Evolutionary conservation across 1,139 yeast genomes (phyloP), one percentile per base, ranked within the genome.

Genomic region (Zygoascus sp.): DNA sequence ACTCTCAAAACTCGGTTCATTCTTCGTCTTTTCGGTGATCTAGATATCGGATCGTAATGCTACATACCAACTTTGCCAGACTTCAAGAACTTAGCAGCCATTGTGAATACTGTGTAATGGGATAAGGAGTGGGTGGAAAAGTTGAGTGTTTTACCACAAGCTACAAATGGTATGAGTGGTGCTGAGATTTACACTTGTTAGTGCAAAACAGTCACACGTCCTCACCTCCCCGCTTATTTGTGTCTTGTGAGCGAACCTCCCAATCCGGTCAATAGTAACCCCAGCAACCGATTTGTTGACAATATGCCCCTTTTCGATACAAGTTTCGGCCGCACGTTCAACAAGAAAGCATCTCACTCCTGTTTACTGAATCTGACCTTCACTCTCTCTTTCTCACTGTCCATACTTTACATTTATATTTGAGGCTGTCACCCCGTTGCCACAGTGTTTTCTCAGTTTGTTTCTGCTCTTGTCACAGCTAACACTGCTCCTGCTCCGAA

Each of bases 31-130:
- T n/a, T n/a, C n/a, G n/a, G n/a, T n/a, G n/a, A n/a, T n/a, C n/a
- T n/a, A n/a, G n/a, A n/a, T n/a, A n/a, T n/a, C n/a, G 28, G 28
- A 25, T 25, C 8, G 8, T 25, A 25, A 16, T 11, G 3, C 55
- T 76, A 84, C 95, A 75, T 84, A 85, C 94, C 95, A 85, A 90
- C 97, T 87, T 88, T 90, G 83, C 97, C 97, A 75, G 97, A 86
- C 82, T 90, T 90, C 80, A 90, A 83, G 84, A 90, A 90, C 79
- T 90, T 90, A 79, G 96, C 65, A 53, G 63, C 66, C 67, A 64
- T 63, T 55, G 44, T 35, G 36, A 25, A 23, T 34, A 30, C 17
- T 41, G 39, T 42, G 23, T 11, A 11, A 19, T 23, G 32, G 32
- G 34, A 34, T 42, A 35, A 20, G 44, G 37, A 17, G 38, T 40